Evolutionary conservation across 2,329 filamentous ascomycete genomes (phyloP), one percentile per base, ranked within the genome.

Genomic region (Curvularia eragrostidis): DNA sequence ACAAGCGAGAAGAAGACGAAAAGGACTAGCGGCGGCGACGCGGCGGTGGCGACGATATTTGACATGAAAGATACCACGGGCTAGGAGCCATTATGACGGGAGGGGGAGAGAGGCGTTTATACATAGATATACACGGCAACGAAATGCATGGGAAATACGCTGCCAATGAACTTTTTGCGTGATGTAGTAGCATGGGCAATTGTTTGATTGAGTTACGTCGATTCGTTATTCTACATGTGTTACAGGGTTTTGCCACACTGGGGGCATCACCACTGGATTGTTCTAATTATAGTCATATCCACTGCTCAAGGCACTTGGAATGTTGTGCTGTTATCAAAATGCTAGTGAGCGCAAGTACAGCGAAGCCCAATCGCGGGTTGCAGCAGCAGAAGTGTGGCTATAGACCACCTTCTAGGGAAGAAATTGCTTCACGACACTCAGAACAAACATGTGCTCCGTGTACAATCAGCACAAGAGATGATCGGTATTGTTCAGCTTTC

Each of bases 41-140:
- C 44, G 41, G 53, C 49, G 32, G n/a, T 6, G 32, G 57, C 48
- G 53, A 62, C 48, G 60, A 61, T 59, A 59, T 59, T 60, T 59
- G 53, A 61, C 52, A 61, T 60, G 56, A 54, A 59, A 64, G 69
- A 73, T 72, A 73, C 70, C 69, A 69, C 54, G 60, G 58, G 49
- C 46, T 58, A 62, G 64, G 61, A 65, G 64, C 68, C 58, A 62
- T 64, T 24, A 36, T n/a, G n/a, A n/a, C n/a, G 4, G 15, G 34
- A 18, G 57, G 63, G 54, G 57, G 61, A 52, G 59, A 56, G 60
- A 3, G 60, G 65, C 63, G 61, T 59, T 66, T 48, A 64, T 54
- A 3, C 18, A 36, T 13, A 36, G n/a, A 59, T 39, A 60, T 54
- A 54, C 18, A 7, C 53, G 54, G 55, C 42, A 26, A 63, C 57